Conservation (phyloP, 306 rosid species). For the Hippophae rhamnoides region DNA sequence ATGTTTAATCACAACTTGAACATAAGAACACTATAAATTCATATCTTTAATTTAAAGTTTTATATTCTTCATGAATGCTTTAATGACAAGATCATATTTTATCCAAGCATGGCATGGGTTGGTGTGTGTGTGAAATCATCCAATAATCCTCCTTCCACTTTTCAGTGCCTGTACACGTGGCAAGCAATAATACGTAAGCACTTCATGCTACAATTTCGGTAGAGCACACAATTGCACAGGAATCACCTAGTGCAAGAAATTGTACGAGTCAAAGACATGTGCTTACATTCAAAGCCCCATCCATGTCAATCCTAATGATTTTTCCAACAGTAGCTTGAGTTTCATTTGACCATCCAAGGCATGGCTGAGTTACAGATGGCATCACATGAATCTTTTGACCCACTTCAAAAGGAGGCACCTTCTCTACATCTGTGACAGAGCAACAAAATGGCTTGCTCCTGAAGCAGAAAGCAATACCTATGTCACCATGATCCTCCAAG, state of each 20-base stretch:
- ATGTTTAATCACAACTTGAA: too few relatives aligned
- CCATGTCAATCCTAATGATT: constrained; percentile 79
- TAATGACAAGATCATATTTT: too few relatives aligned
- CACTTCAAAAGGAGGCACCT: constrained; percentile 74
- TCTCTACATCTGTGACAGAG: constrained; percentile 93
- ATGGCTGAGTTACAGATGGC: constrained; percentile 70
- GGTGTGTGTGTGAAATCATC: neutral
- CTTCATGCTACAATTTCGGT: too few relatives aligned
- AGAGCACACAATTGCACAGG: neutral
- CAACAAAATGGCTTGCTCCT: constrained; percentile 87
- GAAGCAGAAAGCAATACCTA: constrained; percentile 95
- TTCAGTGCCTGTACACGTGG: neutral
- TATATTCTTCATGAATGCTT: too few relatives aligned
- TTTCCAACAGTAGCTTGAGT: constrained; percentile 86
- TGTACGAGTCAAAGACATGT: constrained; percentile 12
- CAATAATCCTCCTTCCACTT: neutral
- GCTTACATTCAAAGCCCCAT: constrained; percentile 94
- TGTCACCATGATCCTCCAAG: constrained; percentile 89
- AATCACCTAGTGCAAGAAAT: neutral
- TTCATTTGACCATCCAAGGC: constrained; percentile 96
- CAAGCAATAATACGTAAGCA: neutral
- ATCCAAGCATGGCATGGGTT: too few relatives aligned
- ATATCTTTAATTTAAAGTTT: too few relatives aligned
- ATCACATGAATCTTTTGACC: constrained; percentile 82
- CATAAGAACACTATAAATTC: too few relatives aligned